Percentiles rank a stretch among this genome's conserved stretches.
Conservation (phyloP, 176 grass and related monocot species). For the Musa beccarii region DNA sequence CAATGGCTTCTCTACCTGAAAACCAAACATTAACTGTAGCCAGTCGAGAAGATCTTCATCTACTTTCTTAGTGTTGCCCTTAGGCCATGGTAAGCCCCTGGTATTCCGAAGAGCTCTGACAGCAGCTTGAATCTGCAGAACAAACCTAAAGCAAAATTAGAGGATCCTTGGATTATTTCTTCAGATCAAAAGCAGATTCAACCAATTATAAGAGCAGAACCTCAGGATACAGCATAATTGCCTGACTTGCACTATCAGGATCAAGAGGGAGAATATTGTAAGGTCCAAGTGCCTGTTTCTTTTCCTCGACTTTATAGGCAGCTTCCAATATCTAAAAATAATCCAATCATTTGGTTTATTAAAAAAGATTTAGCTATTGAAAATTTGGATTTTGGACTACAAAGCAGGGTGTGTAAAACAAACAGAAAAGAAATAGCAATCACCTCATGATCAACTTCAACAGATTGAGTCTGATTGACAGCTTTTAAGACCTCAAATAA, state of each 20-base stretch:
- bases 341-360: slow-evolving; percentile 12
- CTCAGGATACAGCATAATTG: slow-evolving; percentile 83
- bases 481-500: slow-evolving; percentile 93
- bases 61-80: slow-evolving; percentile 67
- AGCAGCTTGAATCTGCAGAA: slow-evolving; percentile 80
- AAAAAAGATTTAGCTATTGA: not conserved
- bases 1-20: slow-evolving; percentile 58
- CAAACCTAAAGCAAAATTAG: slow-evolving; percentile 7
- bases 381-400: not conserved
- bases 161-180: slow-evolving; percentile 7
- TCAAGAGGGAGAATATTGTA: slow-evolving; percentile 97
- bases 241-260: slow-evolving; percentile 85
- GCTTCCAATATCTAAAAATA: slow-evolving; percentile 69
- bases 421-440: not conserved
- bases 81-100: slow-evolving; percentile 76
- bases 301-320: slow-evolving; percentile 72
- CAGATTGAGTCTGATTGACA: slow-evolving; percentile 63
- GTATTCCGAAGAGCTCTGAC: slow-evolving; percentile 70
- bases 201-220: slow-evolving; percentile 23
- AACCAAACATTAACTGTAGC: slow-evolving; percentile 98
- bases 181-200: not conserved
- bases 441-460: slow-evolving; percentile 93
- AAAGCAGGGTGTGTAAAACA: not conserved
- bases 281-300: slow-evolving; percentile 70
- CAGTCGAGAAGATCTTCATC: slow-evolving; percentile 91